These are phyloP conservation scores for Fragaria vesca DNA, from an alignment of 306 rosid species.

Conservation along the genomic window DNA sequence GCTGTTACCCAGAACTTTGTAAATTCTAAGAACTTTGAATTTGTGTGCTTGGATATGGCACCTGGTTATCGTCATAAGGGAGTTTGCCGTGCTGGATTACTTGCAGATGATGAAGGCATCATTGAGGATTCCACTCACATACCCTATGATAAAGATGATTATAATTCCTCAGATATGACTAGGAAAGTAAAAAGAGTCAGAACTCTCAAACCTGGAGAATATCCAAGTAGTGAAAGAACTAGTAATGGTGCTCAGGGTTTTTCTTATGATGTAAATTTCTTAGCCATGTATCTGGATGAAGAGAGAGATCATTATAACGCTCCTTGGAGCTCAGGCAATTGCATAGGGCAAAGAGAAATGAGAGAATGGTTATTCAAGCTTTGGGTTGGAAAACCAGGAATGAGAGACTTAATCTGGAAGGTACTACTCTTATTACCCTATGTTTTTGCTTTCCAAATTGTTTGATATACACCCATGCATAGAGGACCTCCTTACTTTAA, in stretches of 20 bases:
- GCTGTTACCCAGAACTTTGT: conserved; percentile 96
- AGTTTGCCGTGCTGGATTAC: conserved; percentile 93
- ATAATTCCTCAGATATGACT: conserved; percentile 39
- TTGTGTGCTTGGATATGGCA: conserved; percentile 96
- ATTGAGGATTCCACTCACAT: conserved; percentile 43
- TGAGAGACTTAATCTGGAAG: conserved; percentile 89
- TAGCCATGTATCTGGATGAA: conserved; percentile 74
- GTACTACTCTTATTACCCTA: conserved; percentile 36
- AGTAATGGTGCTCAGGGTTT: conserved; percentile 49
- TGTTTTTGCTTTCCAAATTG: conserved; percentile 14
- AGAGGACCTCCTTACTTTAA: too few relatives aligned
- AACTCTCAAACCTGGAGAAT: conserved; percentile 52
- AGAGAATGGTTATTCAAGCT: conserved; percentile 92
- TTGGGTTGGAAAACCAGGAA: conserved; percentile 76
- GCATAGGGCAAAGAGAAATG: conserved; percentile 92
- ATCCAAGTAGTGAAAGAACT: conserved; percentile 29
- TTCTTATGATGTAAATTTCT: conserved; percentile 77
- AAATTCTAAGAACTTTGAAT: conserved; percentile 82
- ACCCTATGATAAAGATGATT: conserved; percentile 28
- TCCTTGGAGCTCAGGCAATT: conserved; percentile 86
- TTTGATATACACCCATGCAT: not conserved
- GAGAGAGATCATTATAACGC: conserved; percentile 85
- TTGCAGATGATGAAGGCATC: conserved; percentile 70
- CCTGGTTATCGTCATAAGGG: conserved; percentile 98
- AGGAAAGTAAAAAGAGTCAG: conserved; percentile 75